Conservation (phyloP, 768 basidiomycete species). For the Lentinula raphanica region DNA sequence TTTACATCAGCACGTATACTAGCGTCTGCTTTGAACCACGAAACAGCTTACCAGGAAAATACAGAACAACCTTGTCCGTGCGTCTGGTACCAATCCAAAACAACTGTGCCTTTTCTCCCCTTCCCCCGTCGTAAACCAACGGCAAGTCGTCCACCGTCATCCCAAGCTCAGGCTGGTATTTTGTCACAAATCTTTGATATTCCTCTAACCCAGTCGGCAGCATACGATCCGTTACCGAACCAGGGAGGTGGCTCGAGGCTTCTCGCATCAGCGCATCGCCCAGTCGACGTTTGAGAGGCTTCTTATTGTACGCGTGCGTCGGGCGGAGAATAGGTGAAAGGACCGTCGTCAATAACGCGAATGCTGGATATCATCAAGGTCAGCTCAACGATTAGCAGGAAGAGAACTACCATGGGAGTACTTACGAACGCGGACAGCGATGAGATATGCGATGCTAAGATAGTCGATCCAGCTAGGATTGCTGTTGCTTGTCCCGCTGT, state of each 20-base stretch:
- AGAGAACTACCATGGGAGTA: background rate
- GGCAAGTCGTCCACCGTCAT: background rate
- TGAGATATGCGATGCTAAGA: background rate
- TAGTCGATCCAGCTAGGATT: background rate
- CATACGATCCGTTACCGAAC: background rate
- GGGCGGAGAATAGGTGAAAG: background rate
- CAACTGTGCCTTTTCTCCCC: conserved; percentile 14
- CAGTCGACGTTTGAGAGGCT: background rate
- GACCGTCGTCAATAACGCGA: background rate
- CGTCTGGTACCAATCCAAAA: conserved; percentile 29
- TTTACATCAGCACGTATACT: background rate
- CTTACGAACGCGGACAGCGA: background rate
- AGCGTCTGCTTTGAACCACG: background rate
- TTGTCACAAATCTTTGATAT: background rate
- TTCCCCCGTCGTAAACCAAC: background rate
- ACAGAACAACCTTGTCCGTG: conserved; percentile 28
- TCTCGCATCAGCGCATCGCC: background rate
- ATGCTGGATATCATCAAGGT: background rate
- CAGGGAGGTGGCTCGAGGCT: background rate
- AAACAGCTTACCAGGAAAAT: conserved; percentile 24
- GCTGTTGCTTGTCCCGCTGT: background rate
- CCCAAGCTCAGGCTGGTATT: background rate
- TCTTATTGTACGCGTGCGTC: background rate
- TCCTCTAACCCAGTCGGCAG: background rate
- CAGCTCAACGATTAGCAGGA: background rate